phyloP scores from a whole-genome alignment of 1,284 basidiomycete species.

The Ceratobasidium sp. region DNA sequence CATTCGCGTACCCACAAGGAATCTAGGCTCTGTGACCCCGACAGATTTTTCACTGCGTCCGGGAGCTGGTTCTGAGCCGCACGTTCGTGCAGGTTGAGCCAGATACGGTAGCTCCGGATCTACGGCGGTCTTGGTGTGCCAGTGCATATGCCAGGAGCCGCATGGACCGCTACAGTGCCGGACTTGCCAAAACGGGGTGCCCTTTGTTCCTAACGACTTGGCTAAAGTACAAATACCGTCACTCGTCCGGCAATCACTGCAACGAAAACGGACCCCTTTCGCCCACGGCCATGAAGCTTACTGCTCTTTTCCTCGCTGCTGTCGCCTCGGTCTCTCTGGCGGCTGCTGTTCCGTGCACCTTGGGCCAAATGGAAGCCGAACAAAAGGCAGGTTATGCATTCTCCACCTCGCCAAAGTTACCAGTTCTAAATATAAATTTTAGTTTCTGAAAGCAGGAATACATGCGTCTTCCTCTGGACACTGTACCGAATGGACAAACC shows the following conservation, averaged over 20 bases:
- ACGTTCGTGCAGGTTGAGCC: not conserved
- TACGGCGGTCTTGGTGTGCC: not conserved
- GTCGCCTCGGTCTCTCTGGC: not conserved
- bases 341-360: not conserved
- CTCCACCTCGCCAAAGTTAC: too few species aligned
- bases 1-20: too few species aligned
- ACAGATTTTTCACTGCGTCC: too few species aligned
- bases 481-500: conserved; percentile 35
- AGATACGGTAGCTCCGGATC: not conserved
- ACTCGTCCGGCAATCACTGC: not conserved
- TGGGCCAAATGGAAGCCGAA: conserved; percentile 19
- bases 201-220: not conserved
- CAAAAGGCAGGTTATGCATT: not conserved
- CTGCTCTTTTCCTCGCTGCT: not conserved
- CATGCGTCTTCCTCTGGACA: conserved; percentile 22
- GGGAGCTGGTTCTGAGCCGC: too few species aligned
- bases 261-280: not conserved
- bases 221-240: not conserved
- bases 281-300: conserved; percentile 18
- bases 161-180: not conserved
- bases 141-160: not conserved
- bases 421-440: not conserved
- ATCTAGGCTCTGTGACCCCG: too few species aligned
- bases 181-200: not conserved
- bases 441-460: conserved; percentile 32